These are phyloP conservation scores for Bolboschoenoplectus hybrid DNA, from an alignment of 202 grass and related monocot genomes.

Conservation along the genomic window DNA sequence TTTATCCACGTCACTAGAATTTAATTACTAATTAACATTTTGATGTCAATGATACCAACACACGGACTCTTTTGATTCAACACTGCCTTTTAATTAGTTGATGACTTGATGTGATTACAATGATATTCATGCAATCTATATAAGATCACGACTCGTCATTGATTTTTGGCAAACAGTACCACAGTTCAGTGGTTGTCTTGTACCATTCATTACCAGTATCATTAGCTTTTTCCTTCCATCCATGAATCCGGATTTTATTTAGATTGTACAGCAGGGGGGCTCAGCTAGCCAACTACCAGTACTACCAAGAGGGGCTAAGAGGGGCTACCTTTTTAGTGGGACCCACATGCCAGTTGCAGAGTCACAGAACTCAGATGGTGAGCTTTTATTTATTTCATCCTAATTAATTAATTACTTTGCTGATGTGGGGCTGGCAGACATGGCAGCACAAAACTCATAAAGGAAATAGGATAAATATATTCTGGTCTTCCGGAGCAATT, in stretches of 20 bases:
- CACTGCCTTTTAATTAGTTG: neutral
- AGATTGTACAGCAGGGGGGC: neutral
- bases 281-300: neutral
- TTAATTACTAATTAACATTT: too few species aligned
- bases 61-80: neutral
- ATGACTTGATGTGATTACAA: neutral
- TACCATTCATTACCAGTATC: neutral
- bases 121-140: neutral
- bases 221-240: neutral
- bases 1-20: too few species aligned
- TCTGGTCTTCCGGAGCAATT: neutral
- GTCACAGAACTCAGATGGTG: neutral
- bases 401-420: neutral
- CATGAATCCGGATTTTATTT: neutral
- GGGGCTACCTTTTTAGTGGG: neutral
- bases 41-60: too few species aligned
- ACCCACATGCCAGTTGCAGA: neutral
- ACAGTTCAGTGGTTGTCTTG: neutral
- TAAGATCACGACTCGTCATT: neutral
- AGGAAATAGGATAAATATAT: neutral
- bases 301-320: neutral
- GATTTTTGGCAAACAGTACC: constrained; percentile 12
- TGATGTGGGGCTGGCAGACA: neutral
- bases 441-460: neutral
- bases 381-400: neutral